Percentiles rank a stretch among this genome's conserved stretches.
These are phyloP conservation scores for Speleostelium caveatum DNA, from an alignment of 78 protist species.

Conservation along the genomic window DNA sequence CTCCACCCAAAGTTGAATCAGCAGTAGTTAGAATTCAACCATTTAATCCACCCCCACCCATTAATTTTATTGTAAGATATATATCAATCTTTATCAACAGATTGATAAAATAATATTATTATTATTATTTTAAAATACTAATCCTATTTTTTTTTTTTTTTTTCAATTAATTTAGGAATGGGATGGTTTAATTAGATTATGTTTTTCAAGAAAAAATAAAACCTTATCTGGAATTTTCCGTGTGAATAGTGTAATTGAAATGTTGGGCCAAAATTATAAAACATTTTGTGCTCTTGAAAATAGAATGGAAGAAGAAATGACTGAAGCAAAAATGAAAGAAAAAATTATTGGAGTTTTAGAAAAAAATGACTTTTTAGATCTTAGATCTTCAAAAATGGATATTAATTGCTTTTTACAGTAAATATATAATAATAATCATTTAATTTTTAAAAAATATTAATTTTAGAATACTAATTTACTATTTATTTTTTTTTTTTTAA, in stretches of 20 bases:
- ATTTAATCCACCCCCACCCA: conserved; percentile 95
- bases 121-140: neutral
- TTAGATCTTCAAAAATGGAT: conserved; percentile 90
- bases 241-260: conserved; percentile 72
- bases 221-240: conserved; percentile 94
- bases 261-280: conserved; percentile 89
- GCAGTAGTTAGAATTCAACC: conserved; percentile 97
- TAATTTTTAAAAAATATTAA: neutral
- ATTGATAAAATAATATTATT: too few species aligned
- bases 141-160: neutral
- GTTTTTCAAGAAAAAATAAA: conserved; percentile 98
- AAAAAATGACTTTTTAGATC: conserved; percentile 68
- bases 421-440: neutral
- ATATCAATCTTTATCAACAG: neutral
- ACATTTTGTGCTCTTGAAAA: conserved; percentile 87
- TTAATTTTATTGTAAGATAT: conserved; percentile 90
- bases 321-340: conserved; percentile 62
- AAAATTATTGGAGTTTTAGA: conserved; percentile 51
- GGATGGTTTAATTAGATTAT: conserved; percentile 97
- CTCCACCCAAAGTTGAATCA: conserved; percentile 99
- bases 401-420: conserved; percentile 91
- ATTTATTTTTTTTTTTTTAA: too few species aligned
- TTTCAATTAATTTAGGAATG: conserved; percentile 90
- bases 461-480: neutral
- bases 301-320: conserved; percentile 46